Evolutionary conservation across 352 stramenopile genomes (phyloP), one percentile per base, ranked within the genome.

Genomic region (Phytophthora tubulina): DNA sequence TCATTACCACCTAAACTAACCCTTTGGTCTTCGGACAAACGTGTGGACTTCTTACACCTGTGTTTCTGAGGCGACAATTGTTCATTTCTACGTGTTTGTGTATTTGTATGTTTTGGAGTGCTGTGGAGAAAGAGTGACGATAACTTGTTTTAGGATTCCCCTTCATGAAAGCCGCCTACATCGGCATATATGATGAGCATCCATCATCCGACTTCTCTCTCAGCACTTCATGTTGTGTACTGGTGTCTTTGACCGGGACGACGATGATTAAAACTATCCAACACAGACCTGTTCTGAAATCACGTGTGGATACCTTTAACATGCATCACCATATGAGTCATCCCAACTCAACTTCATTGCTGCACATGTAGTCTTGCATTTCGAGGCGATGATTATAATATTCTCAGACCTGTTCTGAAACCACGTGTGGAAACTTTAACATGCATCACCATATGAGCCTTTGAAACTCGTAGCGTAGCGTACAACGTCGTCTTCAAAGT

Each of bases 381-480:
- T 63, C 31, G 33, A 70, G 76, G 79, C 88, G 41, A 93, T 91
- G 88, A 95, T 94, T 93, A 89, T 79, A 86, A 79, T 59, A 70
- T 89, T 76, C 76, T 78, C 84, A 95, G 88, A 95, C 88, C 86
- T 95, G 86, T 95, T 92, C 86, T 90, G 85, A 95, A 91, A 64
- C 58, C 58, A 58, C 68, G 77, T 95, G 88, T 94, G 79, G 88
- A 95, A 78, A 86, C 74, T 55, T 56, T 84, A 88, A 94, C 86
- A 95, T 95, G 88, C 88, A 95, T 95, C 88, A 95, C 88, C 88
- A 95, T 95, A 90, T 95, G 86, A 95, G 86, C 75, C 78, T 73
- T 59, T 8, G 11, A 62, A 38, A 39, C 6, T 50, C 17, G 44
- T 50, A 48, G 41, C 17, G 3, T 58, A 72, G 41, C n/a, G 39